A percentile compares a stretch with the other conserved stretches of the same genome.
These are phyloP conservation scores for Fonsecaea pugnacius DNA, from an alignment of 2,329 filamentous ascomycete genomes.

Conservation along the genomic window DNA sequence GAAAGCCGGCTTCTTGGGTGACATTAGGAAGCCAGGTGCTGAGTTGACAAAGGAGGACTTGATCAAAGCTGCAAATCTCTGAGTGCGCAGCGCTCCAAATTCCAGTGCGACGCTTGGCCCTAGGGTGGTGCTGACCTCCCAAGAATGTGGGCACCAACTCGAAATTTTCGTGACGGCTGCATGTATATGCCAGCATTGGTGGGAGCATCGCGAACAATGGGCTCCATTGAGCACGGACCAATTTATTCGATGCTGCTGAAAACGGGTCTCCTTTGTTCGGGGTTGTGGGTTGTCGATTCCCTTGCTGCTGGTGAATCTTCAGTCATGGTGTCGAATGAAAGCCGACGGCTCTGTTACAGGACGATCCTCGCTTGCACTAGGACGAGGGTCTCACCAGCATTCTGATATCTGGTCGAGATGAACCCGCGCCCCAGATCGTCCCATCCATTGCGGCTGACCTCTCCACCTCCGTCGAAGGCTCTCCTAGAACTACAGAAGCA, in stretches of 20 bases:
- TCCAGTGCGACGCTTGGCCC: neutral
- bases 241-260: slow-evolving; percentile 15
- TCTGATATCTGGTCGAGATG: slow-evolving; percentile 17
- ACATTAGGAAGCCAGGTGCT: slow-evolving; percentile 57
- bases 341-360: neutral
- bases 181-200: neutral
- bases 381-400: slow-evolving; percentile 2
- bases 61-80: slow-evolving; percentile 54
- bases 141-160: slow-evolving; percentile 26
- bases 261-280: slow-evolving; percentile 22
- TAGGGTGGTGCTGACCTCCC: neutral
- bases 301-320: neutral
- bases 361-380: neutral
- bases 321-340: neutral
- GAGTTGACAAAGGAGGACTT: slow-evolving; percentile 58
- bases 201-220: slow-evolving; percentile 20
- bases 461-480: slow-evolving; percentile 34
- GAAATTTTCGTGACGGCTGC: slow-evolving; percentile 15
- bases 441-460: slow-evolving; percentile 19
- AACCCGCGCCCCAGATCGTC: slow-evolving; percentile 22
- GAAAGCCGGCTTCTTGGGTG: slow-evolving; percentile 60
- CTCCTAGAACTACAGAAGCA: slow-evolving; percentile 34
- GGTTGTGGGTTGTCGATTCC: slow-evolving; percentile 5
- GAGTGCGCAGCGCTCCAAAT: slow-evolving; percentile 12
- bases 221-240: neutral